A percentile compares a stretch with the other conserved stretches of the same genome.
Conservation (phyloP, 257 asterid species). For the Solanum paucissectum region DNA sequence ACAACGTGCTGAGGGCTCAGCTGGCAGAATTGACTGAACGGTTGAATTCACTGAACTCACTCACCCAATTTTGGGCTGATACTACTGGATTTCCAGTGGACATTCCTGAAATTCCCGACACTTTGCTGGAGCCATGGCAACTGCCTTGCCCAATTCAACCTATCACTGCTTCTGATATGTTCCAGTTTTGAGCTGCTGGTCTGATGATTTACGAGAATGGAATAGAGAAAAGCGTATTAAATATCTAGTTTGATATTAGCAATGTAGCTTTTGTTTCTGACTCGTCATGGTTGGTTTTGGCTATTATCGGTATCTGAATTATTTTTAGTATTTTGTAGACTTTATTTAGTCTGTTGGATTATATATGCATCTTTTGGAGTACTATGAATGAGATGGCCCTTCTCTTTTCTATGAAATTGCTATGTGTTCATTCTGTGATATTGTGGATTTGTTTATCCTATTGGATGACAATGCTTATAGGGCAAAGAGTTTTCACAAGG, state of each 20-base stretch:
- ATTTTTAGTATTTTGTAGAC: neutral
- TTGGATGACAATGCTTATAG: neutral
- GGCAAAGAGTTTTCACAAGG: neutral
- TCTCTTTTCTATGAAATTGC: neutral
- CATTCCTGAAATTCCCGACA: constrained; percentile 54
- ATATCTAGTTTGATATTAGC: neutral
- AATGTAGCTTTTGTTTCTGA: neutral
- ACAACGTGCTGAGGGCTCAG: constrained; percentile 68
- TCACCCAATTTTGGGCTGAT: constrained; percentile 48
- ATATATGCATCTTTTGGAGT: neutral
- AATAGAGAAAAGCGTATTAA: neutral
- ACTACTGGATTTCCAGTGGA: constrained; percentile 54
- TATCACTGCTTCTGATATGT: constrained; percentile 43
- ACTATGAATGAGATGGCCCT: neutral
- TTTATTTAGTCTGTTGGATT: neutral
- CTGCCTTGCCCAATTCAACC: constrained; percentile 65
- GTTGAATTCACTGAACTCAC: constrained; percentile 48
- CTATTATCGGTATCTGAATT: neutral
- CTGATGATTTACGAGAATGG: neutral
- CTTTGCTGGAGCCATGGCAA: constrained; percentile 80
- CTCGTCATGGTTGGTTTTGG: neutral
- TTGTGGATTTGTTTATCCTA: neutral
- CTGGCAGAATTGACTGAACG: constrained; percentile 65
- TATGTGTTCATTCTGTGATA: neutral
- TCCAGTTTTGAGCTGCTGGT: constrained; percentile 28